A percentile compares a stretch with the other conserved stretches of the same genome.
phyloP scores from a whole-genome alignment of 441 rosid genomes.

The Erysimum pusillum region DNA sequence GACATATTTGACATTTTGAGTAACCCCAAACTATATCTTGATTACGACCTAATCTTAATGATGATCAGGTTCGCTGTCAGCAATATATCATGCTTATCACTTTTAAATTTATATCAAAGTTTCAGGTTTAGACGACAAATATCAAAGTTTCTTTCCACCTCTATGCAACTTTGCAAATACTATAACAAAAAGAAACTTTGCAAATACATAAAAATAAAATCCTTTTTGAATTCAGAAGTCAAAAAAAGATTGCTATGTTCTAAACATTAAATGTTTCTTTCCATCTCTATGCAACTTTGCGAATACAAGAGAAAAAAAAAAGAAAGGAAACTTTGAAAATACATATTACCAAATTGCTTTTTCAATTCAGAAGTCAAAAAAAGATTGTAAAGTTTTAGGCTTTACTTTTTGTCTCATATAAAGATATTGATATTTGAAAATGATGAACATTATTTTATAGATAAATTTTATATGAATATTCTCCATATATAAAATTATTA shows the following conservation, averaged over 20 bases:
- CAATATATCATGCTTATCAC: slow-evolving; percentile 32
- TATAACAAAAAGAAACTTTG: too few species aligned
- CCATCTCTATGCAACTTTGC: too few species aligned
- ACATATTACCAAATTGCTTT: neutral
- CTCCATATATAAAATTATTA: neutral
- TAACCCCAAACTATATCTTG: slow-evolving; percentile 40
- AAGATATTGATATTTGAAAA: neutral
- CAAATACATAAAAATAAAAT: too few species aligned
- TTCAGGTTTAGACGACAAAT: slow-evolving; percentile 9
- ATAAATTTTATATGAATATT: neutral
- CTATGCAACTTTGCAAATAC: neutral
- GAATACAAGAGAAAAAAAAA: too few species aligned
- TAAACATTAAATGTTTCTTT: too few species aligned
- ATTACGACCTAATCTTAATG: neutral
- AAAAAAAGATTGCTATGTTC: neutral
- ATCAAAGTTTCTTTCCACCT: neutral
- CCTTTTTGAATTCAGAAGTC: neutral
- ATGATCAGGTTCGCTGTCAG: slow-evolving; percentile 37
- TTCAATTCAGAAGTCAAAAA: neutral
- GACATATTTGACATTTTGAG: slow-evolving; percentile 47
- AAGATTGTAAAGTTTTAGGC: neutral
- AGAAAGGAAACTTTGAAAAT: too few species aligned
- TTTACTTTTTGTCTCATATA: neutral
- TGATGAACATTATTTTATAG: too few species aligned
- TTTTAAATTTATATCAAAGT: neutral